A percentile compares a stretch with the other conserved stretches of the same genome.
Conservation (phyloP, 306 rosid species). For the Begonia peltatifolia region DNA sequence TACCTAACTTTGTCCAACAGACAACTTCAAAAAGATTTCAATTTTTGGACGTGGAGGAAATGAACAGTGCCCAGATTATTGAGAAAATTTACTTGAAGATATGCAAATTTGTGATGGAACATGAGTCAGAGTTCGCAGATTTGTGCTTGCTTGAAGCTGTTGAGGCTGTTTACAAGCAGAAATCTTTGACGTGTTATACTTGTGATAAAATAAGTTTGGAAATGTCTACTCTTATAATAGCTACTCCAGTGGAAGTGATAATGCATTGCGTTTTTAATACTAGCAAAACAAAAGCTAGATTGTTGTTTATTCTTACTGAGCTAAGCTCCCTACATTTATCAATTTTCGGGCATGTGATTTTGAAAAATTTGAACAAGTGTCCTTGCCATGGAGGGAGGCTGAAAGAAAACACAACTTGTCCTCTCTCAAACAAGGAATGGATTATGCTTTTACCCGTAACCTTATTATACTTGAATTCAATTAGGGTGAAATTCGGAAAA, state of each 20-base stretch:
- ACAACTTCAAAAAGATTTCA: conserved; percentile 27
- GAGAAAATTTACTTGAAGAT: conserved; percentile 51
- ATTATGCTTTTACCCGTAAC: conserved; percentile 66
- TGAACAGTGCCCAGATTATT: conserved; percentile 22
- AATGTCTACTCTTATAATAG: conserved; percentile 40
- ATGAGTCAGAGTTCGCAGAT: conserved; percentile 44
- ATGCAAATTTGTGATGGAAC: conserved; percentile 21
- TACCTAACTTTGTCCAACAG: conserved; percentile 44
- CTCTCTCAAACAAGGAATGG: conserved; percentile 46
- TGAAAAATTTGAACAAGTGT: conserved; percentile 26
- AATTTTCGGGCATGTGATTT: conserved; percentile 53
- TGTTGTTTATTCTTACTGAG: conserved; percentile 53
- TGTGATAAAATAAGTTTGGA: conserved; percentile 43
- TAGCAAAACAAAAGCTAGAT: conserved; percentile 36
- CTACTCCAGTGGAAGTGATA: conserved; percentile 39
- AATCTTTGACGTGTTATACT: conserved; percentile 21
- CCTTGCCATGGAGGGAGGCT: conserved; percentile 14
- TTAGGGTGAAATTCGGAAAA: conserved; percentile 30
- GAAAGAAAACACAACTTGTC: conserved; percentile 15
- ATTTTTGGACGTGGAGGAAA: conserved; percentile 44
- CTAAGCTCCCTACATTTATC: conserved; percentile 61
- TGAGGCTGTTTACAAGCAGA: conserved; percentile 34
- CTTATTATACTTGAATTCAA: conserved; percentile 42
- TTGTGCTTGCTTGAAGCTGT: conserved; percentile 61
- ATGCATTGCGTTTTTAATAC: conserved; percentile 37